A percentile compares a stretch with the other conserved stretches of the same genome.
Conservation (phyloP, 208 protist genomes). For the Herpetomonas samuelpessoai region DNA sequence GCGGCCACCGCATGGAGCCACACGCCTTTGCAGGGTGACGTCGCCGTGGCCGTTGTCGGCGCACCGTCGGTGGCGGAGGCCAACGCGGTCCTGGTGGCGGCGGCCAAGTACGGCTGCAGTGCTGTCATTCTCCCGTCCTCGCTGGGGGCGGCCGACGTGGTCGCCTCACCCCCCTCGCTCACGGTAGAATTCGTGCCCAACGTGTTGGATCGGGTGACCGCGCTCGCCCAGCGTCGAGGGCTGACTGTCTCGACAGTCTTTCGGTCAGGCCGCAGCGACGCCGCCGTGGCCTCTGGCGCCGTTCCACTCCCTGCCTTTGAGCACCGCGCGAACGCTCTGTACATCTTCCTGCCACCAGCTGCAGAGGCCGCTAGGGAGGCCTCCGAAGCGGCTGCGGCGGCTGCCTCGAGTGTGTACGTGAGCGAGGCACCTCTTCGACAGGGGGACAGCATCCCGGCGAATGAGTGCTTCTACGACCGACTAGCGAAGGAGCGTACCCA, state of each 20-base stretch:
- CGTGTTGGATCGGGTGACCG: slow-evolving; percentile 38
- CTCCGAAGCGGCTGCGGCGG: slow-evolving; percentile 21
- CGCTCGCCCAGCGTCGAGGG: slow-evolving; percentile 30
- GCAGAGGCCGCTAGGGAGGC: slow-evolving; percentile 14
- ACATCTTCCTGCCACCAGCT: slow-evolving; percentile 50
- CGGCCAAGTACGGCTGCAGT: slow-evolving; percentile 55
- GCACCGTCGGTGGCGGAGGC: slow-evolving; percentile 38
- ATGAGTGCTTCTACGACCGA: slow-evolving; percentile 78
- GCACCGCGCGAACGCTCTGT: slow-evolving; percentile 58
- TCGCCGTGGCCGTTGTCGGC: slow-evolving; percentile 45
- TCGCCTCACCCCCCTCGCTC: slow-evolving; percentile 39
- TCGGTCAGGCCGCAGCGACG: slow-evolving; percentile 15
- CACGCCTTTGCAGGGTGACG: slow-evolving; percentile 44
- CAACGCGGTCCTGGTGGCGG: slow-evolving; percentile 57
- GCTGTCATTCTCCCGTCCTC: slow-evolving; percentile 48
- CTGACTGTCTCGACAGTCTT: slow-evolving; percentile 50
- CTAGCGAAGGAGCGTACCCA: slow-evolving; percentile 39
- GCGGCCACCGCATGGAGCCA: slow-evolving; percentile 5
- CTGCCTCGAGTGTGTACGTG: slow-evolving; percentile 29
- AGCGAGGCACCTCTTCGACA: slow-evolving; percentile 1
- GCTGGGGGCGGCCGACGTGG: slow-evolving; percentile 22
- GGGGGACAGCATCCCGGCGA: slow-evolving; percentile 36
- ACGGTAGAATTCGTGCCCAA: slow-evolving; percentile 41
- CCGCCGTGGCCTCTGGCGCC: slow-evolving; percentile 20
- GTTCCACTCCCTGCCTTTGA: slow-evolving; percentile 37